A percentile compares a stretch with the other conserved stretches of the same genome.
Evolutionary conservation across 768 basidiomycete species (phyloP).

Genomic region (Daedaleopsis nitida): DNA sequence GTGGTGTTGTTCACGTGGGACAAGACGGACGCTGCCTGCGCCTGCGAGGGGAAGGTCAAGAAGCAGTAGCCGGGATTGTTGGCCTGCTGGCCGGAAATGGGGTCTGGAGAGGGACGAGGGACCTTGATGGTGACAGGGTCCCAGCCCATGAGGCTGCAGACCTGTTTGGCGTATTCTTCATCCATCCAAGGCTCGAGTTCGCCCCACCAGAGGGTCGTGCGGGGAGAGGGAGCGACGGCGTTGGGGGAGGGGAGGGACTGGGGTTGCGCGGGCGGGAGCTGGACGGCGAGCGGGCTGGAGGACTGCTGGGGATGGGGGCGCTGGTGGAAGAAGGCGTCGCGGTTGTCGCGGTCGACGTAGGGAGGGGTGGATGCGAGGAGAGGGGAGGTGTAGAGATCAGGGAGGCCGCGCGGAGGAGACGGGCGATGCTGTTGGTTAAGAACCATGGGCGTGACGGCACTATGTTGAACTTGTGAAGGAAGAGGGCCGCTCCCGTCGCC

Average conservation of each 20-base stretch:
- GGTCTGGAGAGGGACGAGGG: slow-evolving; percentile 61
- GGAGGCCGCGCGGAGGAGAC: slow-evolving; percentile 26
- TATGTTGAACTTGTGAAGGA: slow-evolving; percentile 28
- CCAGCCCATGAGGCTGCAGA: slow-evolving; percentile 87
- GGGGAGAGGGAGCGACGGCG: slow-evolving; percentile 27
- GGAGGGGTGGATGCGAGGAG: slow-evolving; percentile 23
- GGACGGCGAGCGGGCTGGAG: slow-evolving; percentile 29
- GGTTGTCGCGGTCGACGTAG: slow-evolving; percentile 24
- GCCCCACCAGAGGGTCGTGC: slow-evolving; percentile 80
- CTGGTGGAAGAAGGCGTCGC: slow-evolving; percentile 22
- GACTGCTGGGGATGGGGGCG: slow-evolving; percentile 27
- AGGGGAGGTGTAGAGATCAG: slow-evolving; percentile 24
- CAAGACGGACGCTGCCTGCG: slow-evolving; percentile 70
- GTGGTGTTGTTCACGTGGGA: slow-evolving; percentile 57
- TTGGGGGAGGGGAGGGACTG: slow-evolving; percentile 30
- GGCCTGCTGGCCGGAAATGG: slow-evolving; percentile 59
- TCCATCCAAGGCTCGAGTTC: slow-evolving; percentile 97
- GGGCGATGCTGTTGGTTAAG: slow-evolving; percentile 33
- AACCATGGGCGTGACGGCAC: slow-evolving; percentile 24
- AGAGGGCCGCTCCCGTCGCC: slow-evolving; percentile 15
- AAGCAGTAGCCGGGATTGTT: slow-evolving; percentile 91
- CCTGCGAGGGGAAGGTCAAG: slow-evolving; percentile 77
- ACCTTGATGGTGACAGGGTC: slow-evolving; percentile 75
- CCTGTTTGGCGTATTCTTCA: slow-evolving; percentile 90
- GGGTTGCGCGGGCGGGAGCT: slow-evolving; percentile 26